These are phyloP conservation scores for Piper longum DNA, from an alignment of 164 flowering plant genomes.

Conservation along the genomic window DNA sequence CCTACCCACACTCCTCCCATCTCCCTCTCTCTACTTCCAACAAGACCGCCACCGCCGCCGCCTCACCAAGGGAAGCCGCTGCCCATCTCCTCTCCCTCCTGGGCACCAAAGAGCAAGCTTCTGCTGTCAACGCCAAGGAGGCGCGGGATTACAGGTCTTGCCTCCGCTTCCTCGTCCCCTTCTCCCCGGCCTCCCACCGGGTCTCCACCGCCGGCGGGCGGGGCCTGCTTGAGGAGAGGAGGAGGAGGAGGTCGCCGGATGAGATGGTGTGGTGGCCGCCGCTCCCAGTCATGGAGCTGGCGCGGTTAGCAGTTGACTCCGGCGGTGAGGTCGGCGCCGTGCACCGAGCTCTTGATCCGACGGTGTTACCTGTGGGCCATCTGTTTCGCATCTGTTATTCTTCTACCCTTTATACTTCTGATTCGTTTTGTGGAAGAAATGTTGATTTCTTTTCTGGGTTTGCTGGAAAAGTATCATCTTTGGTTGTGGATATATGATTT, in stretches of 20 bases:
- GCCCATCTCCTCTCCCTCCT: conserved; percentile 57
- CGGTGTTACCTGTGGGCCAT: conserved; percentile 36
- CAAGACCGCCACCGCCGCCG: conserved; percentile 8
- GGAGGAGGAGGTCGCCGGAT: conserved; percentile 6
- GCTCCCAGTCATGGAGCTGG: conserved; percentile 62
- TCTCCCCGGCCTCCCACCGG: conserved; percentile 14
- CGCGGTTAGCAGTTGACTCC: conserved; percentile 77
- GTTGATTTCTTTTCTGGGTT: neutral
- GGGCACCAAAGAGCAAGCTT: conserved; percentile 41
- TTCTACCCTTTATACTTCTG: neutral
- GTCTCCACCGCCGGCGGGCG: conserved; percentile 5
- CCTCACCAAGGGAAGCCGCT: conserved; percentile 28
- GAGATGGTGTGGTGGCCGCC: conserved; percentile 87
- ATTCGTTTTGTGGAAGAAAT: neutral
- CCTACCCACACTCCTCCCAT: neutral
- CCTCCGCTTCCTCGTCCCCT: conserved; percentile 74
- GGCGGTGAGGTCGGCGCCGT: conserved; percentile 69
- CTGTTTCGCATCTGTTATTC: neutral
- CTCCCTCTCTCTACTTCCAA: neutral
- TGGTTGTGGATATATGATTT: too few species aligned
- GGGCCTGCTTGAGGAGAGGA: neutral
- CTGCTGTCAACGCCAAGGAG: conserved; percentile 24
- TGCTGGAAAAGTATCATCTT: neutral
- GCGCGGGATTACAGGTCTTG: conserved; percentile 51
- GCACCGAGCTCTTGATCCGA: conserved; percentile 61